Evolutionary conservation across 2,329 filamentous ascomycete genomes (phyloP).

Genomic region (Fusarium sp.): DNA sequence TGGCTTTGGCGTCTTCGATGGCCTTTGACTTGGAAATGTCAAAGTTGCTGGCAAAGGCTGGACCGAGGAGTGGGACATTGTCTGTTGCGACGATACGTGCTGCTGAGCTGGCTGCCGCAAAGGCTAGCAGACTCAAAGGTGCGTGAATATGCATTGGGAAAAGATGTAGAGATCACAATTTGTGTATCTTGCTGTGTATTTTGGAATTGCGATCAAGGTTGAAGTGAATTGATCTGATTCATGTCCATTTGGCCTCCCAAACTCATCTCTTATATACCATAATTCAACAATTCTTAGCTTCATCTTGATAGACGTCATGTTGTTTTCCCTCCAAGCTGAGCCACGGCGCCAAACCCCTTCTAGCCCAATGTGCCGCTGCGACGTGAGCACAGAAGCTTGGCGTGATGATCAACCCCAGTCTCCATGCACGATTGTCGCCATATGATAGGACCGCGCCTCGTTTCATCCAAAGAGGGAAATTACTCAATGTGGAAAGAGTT

Average conservation of each 20-base stretch:
- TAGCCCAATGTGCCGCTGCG: background rate
- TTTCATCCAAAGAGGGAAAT: background rate
- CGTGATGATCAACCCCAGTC: background rate
- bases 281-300: background rate
- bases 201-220: background rate
- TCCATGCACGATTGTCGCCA: background rate
- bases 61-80: slow-evolving; percentile 34
- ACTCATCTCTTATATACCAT: background rate
- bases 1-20: slow-evolving; percentile 9
- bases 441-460: background rate
- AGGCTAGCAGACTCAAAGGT: background rate
- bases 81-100: slow-evolving; percentile 19
- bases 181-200: background rate
- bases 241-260: background rate
- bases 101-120: background rate
- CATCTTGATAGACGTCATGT: background rate
- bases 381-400: background rate
- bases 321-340: background rate
- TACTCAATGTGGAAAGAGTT: background rate
- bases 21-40: slow-evolving; percentile 17
- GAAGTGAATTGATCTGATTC: background rate
- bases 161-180: background rate
- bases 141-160: background rate
- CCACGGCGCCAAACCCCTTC: background rate
- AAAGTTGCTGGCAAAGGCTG: slow-evolving; percentile 35